Conservation (phyloP, 345 rosid species). For the Turritis glabra region DNA sequence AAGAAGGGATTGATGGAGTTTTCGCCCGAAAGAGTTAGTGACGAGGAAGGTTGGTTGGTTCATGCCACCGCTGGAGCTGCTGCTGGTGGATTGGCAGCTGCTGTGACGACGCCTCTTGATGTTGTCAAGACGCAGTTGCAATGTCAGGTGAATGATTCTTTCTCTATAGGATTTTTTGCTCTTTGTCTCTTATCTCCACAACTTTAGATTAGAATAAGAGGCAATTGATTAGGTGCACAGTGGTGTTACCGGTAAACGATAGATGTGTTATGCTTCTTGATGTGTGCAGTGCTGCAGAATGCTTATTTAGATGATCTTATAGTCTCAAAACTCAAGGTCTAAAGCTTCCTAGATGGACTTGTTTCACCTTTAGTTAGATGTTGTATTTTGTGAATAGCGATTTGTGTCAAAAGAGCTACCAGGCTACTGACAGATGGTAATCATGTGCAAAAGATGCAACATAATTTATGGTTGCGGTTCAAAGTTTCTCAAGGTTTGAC, state of each 20-base stretch:
- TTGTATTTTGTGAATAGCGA: not conserved
- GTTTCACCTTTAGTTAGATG: not conserved
- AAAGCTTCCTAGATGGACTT: not conserved
- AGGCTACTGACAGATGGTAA: not conserved
- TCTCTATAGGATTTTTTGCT: not conserved
- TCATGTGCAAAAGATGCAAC: not conserved
- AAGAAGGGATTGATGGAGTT: slow-evolving; percentile 72
- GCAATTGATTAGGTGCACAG: not conserved
- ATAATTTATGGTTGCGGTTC: not conserved
- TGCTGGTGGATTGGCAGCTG: slow-evolving; percentile 88
- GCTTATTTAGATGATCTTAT: not conserved
- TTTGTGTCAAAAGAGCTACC: not conserved
- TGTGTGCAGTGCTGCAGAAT: not conserved
- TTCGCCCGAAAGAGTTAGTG: slow-evolving; percentile 65
- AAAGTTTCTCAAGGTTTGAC: not conserved
- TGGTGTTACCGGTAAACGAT: not conserved
- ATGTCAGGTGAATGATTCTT: slow-evolving; percentile 71
- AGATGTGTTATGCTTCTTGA: not conserved
- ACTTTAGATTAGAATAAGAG: not conserved
- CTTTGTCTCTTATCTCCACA: slow-evolving; percentile 1
- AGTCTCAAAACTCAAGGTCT: not conserved
- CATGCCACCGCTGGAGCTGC: slow-evolving; percentile 91
- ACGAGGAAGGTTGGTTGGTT: slow-evolving; percentile 63
- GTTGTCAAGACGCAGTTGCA: slow-evolving; percentile 97
- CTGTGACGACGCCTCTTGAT: slow-evolving; percentile 78